A percentile compares a stretch with the other conserved stretches of the same genome.
phyloP scores from a whole-genome alignment of 2,329 filamentous ascomycete species.

The Fusarium cyanostomum region DNA sequence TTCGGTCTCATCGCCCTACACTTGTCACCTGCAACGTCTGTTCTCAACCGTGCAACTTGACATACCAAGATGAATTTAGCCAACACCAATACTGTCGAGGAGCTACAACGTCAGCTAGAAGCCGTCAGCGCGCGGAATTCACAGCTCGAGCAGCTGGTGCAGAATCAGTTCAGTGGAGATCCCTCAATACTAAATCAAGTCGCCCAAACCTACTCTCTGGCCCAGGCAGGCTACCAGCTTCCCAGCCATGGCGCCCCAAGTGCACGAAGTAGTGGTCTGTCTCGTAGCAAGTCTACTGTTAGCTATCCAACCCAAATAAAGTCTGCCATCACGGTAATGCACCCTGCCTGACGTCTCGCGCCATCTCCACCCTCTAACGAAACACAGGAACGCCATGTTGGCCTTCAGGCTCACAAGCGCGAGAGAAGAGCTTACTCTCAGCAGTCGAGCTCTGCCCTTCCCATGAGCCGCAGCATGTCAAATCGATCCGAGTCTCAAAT shows the following conservation, averaged over 20 bases:
- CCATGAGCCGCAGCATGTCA: conserved; percentile 58
- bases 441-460: conserved; percentile 45
- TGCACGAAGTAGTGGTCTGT: conserved; percentile 36
- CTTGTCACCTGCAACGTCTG: background rate
- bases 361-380: conserved; percentile 24
- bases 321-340: conserved; percentile 36
- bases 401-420: conserved; percentile 28
- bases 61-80: conserved; percentile 41
- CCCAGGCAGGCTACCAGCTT: conserved; percentile 27
- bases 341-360: conserved; percentile 2
- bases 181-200: conserved; percentile 30
- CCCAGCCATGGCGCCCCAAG: conserved; percentile 31
- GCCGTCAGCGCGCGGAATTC: conserved; percentile 32
- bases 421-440: conserved; percentile 43
- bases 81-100: conserved; percentile 33
- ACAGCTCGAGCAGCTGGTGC: conserved; percentile 38
- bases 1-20: conserved; percentile 14
- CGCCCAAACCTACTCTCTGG: conserved; percentile 27
- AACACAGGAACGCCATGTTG: conserved; percentile 26
- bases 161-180: conserved; percentile 32
- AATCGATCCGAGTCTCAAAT: conserved; percentile 52
- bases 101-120: conserved; percentile 43
- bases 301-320: conserved; percentile 41
- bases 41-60: conserved; percentile 9
- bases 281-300: conserved; percentile 44